Base-by-base conservation (phyloP, 164 flowering plant genomes). In the Hamamelis virginiana region DNA sequence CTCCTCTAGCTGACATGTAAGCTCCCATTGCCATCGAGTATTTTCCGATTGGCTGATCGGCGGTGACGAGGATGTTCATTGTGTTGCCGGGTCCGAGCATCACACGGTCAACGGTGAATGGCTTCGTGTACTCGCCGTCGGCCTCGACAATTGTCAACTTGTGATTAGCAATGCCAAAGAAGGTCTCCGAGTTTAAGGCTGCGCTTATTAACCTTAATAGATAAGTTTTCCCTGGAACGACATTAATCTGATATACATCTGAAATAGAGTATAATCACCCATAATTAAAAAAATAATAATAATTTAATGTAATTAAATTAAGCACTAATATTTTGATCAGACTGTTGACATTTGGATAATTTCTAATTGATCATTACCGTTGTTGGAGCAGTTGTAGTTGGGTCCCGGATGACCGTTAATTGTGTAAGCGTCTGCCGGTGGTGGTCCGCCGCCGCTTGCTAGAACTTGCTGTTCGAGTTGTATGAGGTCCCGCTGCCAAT, bases 371-470 rank as follows among this genome's bases (percentile, higher is more conserved):
- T n/a, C n/a, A n/a, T 33, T 87, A 87, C 94, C 90, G 66, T 83
- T 77, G 33, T 4, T 22, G 55, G 91, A 88, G 75, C 95, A 89
- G 44, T 81, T 85, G 69, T 83, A 88, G 62, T 81, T 80, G 28
- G 89, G 92, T 13, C 94, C 94, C 5, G 94, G 89, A 15, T 84
- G 86, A 19, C 94, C 91, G 60, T 89, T 89, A 61, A 89, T 89
- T 48, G 82, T 79, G 51, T 66, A 84, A 1, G 94, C 90, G 67
- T 89, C 82, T 1, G 95, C 80, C 0, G 67, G 68, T 11, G 87
- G 83, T 59, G 95, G 86, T 43, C 50, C 73, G 65, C 85, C 88
- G 1, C 95, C 92, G 33, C 87, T 84, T 14, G 80, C 83, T 46
- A 80, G 41, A 53, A 80, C 83, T 1, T 65, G 74, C 56, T 50